Base-by-base conservation (phyloP, 83 land plant genomes). In the Isoetes engelmannii region DNA sequence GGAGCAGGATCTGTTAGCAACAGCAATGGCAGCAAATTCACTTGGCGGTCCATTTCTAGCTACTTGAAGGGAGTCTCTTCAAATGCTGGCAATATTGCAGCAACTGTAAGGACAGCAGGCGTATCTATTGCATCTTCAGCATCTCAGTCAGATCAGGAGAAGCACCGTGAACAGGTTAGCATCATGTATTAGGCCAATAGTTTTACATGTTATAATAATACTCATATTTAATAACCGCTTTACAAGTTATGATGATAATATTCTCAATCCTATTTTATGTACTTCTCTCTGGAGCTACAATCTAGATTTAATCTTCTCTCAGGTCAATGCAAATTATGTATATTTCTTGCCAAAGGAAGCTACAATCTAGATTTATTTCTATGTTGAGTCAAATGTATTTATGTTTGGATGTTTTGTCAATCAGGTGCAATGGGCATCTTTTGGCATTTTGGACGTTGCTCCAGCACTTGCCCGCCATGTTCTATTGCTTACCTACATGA, bases 371-470 rank as follows among this genome's bases (percentile, higher is more conserved):
- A 18, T 59, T 59, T 59, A 18, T 42, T 7, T 59, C 9, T 42
- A 18, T 12, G 13, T 12, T 17, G 13, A 12, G 55, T 51, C 28
- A 18, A 59, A 18, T 59, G 12, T 59, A 59, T 42, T 59, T 59
- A 59, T 42, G 55, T 51, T 4, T 12, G 9, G 1, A 7, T 59
- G 62, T 18, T 12, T 59, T 19, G 12, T 12, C 18, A 0, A 1
- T 9, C 67, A 64, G 67, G 67, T 64, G 47, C 67, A 64, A 64
- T 64, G 67, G 67, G 67, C 67, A 21, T 7, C 47, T 18, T 41
- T 64, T 9, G 67, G 45, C 62, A 59, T 42, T 0, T 19, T 59
- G 19, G 62, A 59, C 3, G 4, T 59, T 59, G 19, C 28, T 19
- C 62, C 62, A 8, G 62, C 28, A 12, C 18, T 59, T 8, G 18